These are phyloP conservation scores for Millerozyma acaciae DNA, from an alignment of 805 yeast genomes.

Conservation along the genomic window DNA sequence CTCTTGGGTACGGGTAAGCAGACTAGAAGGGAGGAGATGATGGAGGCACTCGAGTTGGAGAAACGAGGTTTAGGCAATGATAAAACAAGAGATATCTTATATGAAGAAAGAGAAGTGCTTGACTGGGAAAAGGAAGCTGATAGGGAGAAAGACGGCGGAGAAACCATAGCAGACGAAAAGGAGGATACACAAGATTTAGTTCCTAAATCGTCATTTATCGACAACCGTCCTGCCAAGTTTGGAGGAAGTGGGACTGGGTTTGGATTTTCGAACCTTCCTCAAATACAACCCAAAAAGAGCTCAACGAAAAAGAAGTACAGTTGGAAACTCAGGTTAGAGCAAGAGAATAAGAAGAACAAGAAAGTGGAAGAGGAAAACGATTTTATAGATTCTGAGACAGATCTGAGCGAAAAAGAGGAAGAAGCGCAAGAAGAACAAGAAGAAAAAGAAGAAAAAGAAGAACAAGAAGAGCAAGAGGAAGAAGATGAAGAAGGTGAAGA, in stretches of 20 bases:
- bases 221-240: constrained; percentile 59
- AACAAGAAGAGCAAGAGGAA: constrained; percentile 16
- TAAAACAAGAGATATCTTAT: constrained; percentile 55
- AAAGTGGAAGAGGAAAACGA: constrained; percentile 60
- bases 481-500: constrained; percentile 20
- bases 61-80: constrained; percentile 68
- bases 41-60: constrained; percentile 74
- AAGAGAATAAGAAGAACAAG: constrained; percentile 33
- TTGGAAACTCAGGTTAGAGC: constrained; percentile 53
- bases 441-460: constrained; percentile 19
- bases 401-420: constrained; percentile 20
- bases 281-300: constrained; percentile 30
- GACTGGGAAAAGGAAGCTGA: constrained; percentile 44
- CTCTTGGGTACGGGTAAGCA: constrained; percentile 70
- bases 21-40: constrained; percentile 64
- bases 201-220: constrained; percentile 50
- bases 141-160: constrained; percentile 16
- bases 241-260: constrained; percentile 69
- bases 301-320: constrained; percentile 45
- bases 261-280: constrained; percentile 56
- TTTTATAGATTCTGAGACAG: constrained; percentile 29
- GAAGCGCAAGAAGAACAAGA: constrained; percentile 19
- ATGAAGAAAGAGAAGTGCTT: constrained; percentile 62
- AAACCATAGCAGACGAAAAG: constrained; percentile 16
- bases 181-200: constrained; percentile 12